Evolutionary conservation across 2,329 filamentous ascomycete genomes (phyloP).

Genomic region (Ophiostoma australiae): DNA sequence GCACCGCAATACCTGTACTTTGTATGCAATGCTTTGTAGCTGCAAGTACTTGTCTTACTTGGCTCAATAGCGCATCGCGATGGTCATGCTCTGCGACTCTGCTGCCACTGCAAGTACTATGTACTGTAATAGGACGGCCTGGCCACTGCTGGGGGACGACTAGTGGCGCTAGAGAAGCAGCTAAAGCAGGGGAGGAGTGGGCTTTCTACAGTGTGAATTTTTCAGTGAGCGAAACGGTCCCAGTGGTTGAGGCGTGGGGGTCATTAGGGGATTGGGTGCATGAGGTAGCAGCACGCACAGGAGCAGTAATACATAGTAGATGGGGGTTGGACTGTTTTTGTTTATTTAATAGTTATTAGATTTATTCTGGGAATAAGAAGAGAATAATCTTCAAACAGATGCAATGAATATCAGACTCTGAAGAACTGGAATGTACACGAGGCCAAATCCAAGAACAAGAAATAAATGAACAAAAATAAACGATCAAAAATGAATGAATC

Average conservation of each 20-base stretch:
- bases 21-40: no score
- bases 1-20: background rate
- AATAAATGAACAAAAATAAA: no score
- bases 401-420: background rate
- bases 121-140: background rate
- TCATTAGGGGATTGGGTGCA: constrained; percentile 6
- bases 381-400: no score
- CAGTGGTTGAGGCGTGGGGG: constrained; percentile 7
- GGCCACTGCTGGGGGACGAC: background rate
- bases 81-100: background rate
- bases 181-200: background rate
- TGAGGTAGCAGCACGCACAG: background rate
- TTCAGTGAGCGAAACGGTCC: background rate
- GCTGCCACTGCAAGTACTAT: no score
- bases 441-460: no score
- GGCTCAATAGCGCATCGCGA: background rate
- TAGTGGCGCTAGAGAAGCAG: constrained; percentile 5
- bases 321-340: background rate
- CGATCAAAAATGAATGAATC: no score
- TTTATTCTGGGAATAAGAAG: background rate
- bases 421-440: no score
- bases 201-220: no score
- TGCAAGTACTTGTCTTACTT: no score
- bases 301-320: background rate
- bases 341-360: background rate